Percentiles rank a stretch among this genome's conserved stretches.
phyloP scores from a whole-genome alignment of 2,329 filamentous ascomycete genomes.

The Nothophaeocryptopus gaeumannii region DNA sequence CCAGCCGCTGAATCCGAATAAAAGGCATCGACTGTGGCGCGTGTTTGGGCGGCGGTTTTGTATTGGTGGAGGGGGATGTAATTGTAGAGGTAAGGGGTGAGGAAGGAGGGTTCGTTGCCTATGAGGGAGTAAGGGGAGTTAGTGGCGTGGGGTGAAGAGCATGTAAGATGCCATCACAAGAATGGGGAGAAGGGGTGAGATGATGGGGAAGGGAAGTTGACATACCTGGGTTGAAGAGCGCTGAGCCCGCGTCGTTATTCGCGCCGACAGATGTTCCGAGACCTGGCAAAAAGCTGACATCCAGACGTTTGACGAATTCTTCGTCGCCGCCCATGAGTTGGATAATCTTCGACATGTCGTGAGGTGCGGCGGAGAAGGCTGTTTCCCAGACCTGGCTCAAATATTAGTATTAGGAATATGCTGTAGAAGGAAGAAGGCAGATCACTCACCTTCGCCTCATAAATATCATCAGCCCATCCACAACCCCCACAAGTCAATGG shows the following conservation, averaged over 20 bases:
- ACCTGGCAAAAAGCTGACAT: constrained; percentile 20
- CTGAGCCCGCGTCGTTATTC: constrained; percentile 24
- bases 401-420: no score
- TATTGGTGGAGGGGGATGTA: constrained; percentile 35
- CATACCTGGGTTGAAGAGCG: constrained; percentile 25
- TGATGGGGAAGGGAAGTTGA: background rate
- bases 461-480: constrained; percentile 20
- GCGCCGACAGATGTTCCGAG: constrained; percentile 15
- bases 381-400: constrained; percentile 16
- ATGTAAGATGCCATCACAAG: no score
- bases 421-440: background rate
- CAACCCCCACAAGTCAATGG: constrained; percentile 20
- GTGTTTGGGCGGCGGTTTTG: constrained; percentile 37
- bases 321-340: constrained; percentile 20
- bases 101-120: constrained; percentile 42
- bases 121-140: background rate
- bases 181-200: no score
- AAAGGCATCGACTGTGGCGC: constrained; percentile 41
- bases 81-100: constrained; percentile 42
- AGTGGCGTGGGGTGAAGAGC: background rate
- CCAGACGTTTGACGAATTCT: constrained; percentile 17
- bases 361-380: constrained; percentile 21
- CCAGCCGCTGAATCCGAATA: constrained; percentile 42
- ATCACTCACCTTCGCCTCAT: constrained; percentile 18
- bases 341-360: constrained; percentile 24